phyloP scores from a whole-genome alignment of 140 eudicot species.

The Ambrosia hybrid region DNA sequence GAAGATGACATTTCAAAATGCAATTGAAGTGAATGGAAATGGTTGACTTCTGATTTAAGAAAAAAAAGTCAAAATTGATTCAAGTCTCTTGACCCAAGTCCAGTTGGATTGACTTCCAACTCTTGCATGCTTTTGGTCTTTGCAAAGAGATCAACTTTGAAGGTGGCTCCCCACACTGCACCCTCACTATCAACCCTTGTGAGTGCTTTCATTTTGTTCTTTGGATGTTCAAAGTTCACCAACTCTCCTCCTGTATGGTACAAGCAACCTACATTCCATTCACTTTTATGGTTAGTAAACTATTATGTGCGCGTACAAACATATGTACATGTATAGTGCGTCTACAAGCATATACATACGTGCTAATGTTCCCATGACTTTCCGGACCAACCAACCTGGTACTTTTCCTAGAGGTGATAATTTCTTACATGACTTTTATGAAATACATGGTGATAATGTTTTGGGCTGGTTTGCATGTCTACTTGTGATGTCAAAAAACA shows the following conservation, averaged over 20 bases:
- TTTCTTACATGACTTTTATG: no score
- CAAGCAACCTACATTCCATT: slow-evolving; percentile 64
- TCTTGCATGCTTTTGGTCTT: slow-evolving; percentile 65
- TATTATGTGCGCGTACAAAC: neutral
- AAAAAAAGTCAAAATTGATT: slow-evolving; percentile 15
- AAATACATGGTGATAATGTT: neutral
- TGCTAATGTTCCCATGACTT: neutral
- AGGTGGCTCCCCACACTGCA: slow-evolving; percentile 69
- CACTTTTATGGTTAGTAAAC: neutral
- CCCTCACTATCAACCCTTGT: slow-evolving; percentile 90
- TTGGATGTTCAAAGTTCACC: slow-evolving; percentile 76
- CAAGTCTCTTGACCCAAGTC: slow-evolving; percentile 55
- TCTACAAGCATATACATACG: no score
- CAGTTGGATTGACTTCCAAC: slow-evolving; percentile 89
- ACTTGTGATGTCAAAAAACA: neutral
- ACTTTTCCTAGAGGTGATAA: neutral
- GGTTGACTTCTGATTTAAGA: neutral
- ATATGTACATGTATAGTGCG: neutral
- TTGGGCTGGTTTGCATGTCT: neutral
- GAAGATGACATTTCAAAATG: neutral
- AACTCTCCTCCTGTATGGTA: slow-evolving; percentile 70
- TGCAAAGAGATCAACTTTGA: slow-evolving; percentile 65
- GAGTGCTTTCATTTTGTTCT: slow-evolving; percentile 75
- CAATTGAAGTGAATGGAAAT: slow-evolving; percentile 4
- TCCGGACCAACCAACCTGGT: no score